A percentile compares a stretch with the other conserved stretches of the same genome.
Conservation (phyloP, 2,329 filamentous ascomycete species). For the Penicillium sp. region DNA sequence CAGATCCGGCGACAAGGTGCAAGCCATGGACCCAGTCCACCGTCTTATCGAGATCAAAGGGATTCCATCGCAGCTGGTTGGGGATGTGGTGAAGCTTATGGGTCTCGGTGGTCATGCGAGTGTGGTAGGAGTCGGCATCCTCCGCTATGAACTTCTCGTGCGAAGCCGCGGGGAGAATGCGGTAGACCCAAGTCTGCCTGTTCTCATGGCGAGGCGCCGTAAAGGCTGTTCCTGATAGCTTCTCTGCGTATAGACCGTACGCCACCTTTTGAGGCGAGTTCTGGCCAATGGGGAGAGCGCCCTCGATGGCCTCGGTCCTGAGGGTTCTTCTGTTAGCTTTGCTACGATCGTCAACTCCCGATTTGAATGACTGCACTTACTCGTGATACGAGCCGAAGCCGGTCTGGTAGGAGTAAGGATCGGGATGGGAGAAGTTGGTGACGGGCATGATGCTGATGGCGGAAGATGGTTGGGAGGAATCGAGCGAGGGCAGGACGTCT, state of each 20-base stretch:
- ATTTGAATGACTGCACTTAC: constrained; percentile 52
- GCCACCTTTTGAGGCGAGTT: constrained; percentile 84
- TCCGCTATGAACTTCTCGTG: constrained; percentile 57
- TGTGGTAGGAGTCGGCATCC: constrained; percentile 52
- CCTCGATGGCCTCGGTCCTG: constrained; percentile 76
- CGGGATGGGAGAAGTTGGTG: constrained; percentile 64
- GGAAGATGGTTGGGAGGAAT: neutral
- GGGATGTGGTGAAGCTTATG: constrained; percentile 72
- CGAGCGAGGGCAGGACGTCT: neutral
- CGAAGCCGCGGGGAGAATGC: constrained; percentile 67
- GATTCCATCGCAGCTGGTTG: constrained; percentile 81
- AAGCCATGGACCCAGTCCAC: constrained; percentile 72
- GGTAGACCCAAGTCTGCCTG: constrained; percentile 74
- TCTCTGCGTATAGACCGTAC: constrained; percentile 80
- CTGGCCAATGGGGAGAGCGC: constrained; percentile 72
- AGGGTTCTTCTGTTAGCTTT: neutral
- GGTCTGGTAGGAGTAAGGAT: constrained; percentile 77
- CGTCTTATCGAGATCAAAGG: constrained; percentile 72
- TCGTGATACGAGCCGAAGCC: constrained; percentile 79
- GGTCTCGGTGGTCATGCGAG: constrained; percentile 44
- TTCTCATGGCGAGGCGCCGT: constrained; percentile 71
- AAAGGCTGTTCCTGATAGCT: constrained; percentile 73
- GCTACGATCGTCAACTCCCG: neutral
- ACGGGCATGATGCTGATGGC: constrained; percentile 59
- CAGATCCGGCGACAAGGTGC: constrained; percentile 75